phyloP scores from a whole-genome alignment of 1,284 basidiomycete species.

The Coniophora puteana region DNA sequence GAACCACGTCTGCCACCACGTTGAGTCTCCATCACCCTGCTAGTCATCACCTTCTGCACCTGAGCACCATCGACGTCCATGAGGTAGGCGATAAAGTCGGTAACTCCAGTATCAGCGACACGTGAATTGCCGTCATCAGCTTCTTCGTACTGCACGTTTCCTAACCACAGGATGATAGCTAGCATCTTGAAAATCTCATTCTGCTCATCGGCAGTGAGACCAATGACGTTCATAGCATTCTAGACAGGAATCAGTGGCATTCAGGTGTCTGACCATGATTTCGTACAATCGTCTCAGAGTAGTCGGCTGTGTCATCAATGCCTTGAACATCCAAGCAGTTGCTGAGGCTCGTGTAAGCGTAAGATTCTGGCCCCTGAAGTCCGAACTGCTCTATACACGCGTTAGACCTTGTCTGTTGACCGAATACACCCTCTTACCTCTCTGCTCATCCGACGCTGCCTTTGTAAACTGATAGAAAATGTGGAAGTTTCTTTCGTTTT shows the following conservation, averaged over 20 bases:
- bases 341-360: slow-evolving; percentile 90
- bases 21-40: slow-evolving; percentile 89
- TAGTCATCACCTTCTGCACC: slow-evolving; percentile 86
- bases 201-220: slow-evolving; percentile 83
- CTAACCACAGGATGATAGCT: slow-evolving; percentile 92
- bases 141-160: slow-evolving; percentile 90
- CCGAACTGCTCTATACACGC: slow-evolving; percentile 79
- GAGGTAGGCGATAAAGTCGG: slow-evolving; percentile 93
- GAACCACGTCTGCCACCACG: slow-evolving; percentile 91
- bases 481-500: slow-evolving; percentile 97
- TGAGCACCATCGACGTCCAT: slow-evolving; percentile 82
- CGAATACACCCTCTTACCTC: slow-evolving; percentile 51
- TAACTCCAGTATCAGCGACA: slow-evolving; percentile 84
- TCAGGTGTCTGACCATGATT: neutral
- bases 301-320: slow-evolving; percentile 90
- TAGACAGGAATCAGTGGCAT: slow-evolving; percentile 30
- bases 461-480: slow-evolving; percentile 99
- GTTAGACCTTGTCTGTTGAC: slow-evolving; percentile 1
- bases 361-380: slow-evolving; percentile 95
- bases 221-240: slow-evolving; percentile 94
- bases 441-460: slow-evolving; percentile 84
- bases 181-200: slow-evolving; percentile 93
- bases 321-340: slow-evolving; percentile 90
- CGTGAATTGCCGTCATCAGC: slow-evolving; percentile 87
- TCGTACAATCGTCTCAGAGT: slow-evolving; percentile 80